A percentile compares a stretch with the other conserved stretches of the same genome.
Conservation (phyloP, 306 rosid genomes). For the Castanea mollissima region DNA sequence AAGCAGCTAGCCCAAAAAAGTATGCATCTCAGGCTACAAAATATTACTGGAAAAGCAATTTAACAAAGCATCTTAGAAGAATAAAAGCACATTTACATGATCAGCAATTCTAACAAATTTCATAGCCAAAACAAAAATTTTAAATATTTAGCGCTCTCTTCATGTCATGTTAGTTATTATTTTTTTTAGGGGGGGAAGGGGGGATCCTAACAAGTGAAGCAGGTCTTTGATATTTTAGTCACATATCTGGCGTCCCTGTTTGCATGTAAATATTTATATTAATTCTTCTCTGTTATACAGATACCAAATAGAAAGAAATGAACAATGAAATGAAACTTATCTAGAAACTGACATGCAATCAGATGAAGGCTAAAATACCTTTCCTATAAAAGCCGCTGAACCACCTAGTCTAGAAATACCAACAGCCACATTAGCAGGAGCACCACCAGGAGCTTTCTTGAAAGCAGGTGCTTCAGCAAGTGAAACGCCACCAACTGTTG, state of each 20-base stretch:
- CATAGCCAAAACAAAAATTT: neutral
- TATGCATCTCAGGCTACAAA: neutral
- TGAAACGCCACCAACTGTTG: conserved; percentile 81
- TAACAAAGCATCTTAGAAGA: neutral
- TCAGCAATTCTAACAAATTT: conserved; percentile 1
- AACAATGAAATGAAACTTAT: neutral
- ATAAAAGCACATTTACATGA: neutral
- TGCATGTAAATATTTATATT: neutral
- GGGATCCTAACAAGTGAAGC: neutral
- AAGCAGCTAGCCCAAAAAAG: neutral
- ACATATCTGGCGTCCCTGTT: neutral
- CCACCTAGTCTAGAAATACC: conserved; percentile 82
- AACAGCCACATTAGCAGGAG: conserved; percentile 96
- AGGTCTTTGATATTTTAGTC: neutral
- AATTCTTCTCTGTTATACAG: neutral
- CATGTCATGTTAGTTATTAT: neutral
- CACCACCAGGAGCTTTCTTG: conserved; percentile 92
- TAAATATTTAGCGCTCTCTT: neutral
- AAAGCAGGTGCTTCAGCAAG: conserved; percentile 94
- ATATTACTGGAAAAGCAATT: neutral
- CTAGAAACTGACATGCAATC: neutral
- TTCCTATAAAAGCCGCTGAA: conserved; percentile 80
- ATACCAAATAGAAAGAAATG: neutral
- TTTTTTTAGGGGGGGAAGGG: neutral
- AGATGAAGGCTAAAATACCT: conserved; percentile 43